Evolutionary conservation across 352 stramenopile genomes (phyloP).

Genomic region (Achlya hypogyna): DNA sequence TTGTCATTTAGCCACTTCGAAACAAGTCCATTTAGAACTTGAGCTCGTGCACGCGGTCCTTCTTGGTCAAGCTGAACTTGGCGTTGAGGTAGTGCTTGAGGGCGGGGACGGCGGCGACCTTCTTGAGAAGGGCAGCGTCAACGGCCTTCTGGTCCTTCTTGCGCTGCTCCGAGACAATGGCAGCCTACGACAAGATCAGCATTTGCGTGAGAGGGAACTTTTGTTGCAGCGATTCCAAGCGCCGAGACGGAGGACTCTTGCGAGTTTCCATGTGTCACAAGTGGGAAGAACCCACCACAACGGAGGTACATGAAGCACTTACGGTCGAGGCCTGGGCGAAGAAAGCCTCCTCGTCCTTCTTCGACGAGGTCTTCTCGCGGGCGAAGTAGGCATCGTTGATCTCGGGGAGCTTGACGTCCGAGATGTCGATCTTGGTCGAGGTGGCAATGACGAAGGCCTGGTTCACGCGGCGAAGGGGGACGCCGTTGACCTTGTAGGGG

Average conservation of each 20-base stretch:
- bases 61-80: conserved; percentile 97
- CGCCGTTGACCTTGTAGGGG: conserved; percentile 99
- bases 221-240: conserved; percentile 86
- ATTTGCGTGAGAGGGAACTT: conserved; percentile 63
- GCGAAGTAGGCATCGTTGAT: conserved; percentile 98
- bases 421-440: conserved; percentile 95
- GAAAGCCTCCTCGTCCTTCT: conserved; percentile 96
- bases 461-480: conserved; percentile 97
- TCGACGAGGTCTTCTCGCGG: conserved; percentile 78
- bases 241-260: conserved; percentile 23
- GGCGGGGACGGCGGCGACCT: conserved; percentile 83
- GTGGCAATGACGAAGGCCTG: conserved; percentile 99
- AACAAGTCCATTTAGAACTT: conserved; percentile 90
- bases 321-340: conserved; percentile 88
- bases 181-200: conserved; percentile 41
- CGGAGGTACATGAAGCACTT: conserved; percentile 24
- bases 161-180: conserved; percentile 93
- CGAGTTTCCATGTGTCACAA: not conserved
- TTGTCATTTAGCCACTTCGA: not conserved
- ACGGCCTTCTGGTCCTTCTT: conserved; percentile 99
- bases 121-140: conserved; percentile 87
- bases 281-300: conserved; percentile 12
- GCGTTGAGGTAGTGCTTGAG: conserved; percentile 98
- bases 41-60: conserved; percentile 97
- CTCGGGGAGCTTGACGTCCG: conserved; percentile 85